Conservation (phyloP, 345 rosid genomes). For the Syzygium aqueum region DNA sequence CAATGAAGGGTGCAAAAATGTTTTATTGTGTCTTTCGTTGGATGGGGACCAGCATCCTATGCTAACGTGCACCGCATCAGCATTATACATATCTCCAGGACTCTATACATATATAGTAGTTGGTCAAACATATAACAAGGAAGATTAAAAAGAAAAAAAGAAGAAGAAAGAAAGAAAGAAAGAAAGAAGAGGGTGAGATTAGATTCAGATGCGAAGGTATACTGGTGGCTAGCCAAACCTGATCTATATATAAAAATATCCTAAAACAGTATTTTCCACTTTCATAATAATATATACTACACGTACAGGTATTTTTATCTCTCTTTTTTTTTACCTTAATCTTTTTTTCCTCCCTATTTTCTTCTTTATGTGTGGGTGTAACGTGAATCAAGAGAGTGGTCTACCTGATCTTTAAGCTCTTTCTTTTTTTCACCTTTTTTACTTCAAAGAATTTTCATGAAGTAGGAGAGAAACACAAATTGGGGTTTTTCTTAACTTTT, state of each 20-base stretch:
- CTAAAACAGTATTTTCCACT: conserved; percentile 32
- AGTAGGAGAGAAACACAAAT: conserved; percentile 7
- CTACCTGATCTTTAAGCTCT: neutral
- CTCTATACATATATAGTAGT: neutral
- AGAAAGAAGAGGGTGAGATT: conserved; percentile 2
- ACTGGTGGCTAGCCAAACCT: conserved; percentile 44
- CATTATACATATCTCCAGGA: conserved; percentile 12
- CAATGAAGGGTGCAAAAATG: conserved; percentile 15
- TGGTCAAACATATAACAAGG: neutral
- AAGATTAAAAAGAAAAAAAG: neutral
- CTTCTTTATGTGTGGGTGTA: conserved; percentile 8
- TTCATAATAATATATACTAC: neutral
- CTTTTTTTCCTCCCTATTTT: neutral
- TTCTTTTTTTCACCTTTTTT: conserved; percentile 17
- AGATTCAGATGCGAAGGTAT: conserved; percentile 38
- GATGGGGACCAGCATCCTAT: conserved; percentile 35
- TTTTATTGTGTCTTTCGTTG: neutral
- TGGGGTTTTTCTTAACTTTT: neutral
- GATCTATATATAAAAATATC: conserved; percentile 28
- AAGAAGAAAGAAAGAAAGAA: conserved; percentile 4
- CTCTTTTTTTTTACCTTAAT: neutral
- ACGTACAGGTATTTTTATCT: conserved; percentile 2
- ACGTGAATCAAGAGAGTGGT: conserved; percentile 10
- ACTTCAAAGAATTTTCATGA: conserved; percentile 23
- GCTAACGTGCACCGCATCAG: conserved; percentile 74